phyloP scores from a whole-genome alignment of 192 early-diverging fungal genomes.

The Coemansia biformis region DNA sequence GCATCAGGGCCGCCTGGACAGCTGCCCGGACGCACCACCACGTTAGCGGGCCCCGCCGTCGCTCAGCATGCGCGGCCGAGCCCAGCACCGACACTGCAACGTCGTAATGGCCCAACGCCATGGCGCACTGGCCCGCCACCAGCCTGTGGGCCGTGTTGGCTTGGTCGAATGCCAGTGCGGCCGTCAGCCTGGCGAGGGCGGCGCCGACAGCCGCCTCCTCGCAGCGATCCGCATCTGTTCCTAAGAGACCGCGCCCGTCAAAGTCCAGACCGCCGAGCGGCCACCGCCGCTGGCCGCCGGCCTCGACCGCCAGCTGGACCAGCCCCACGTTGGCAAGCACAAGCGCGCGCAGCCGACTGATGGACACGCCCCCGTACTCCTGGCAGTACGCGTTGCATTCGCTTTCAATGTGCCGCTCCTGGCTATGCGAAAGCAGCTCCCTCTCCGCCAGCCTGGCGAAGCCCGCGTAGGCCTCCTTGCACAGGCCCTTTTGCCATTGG shows the following conservation, averaged over 20 bases:
- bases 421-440: constrained; percentile 5
- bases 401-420: constrained; percentile 21
- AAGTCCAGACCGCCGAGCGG: constrained; percentile 3
- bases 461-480: constrained; percentile 6
- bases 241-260: neutral
- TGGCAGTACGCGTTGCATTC: constrained; percentile 38
- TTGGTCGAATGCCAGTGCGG: constrained; percentile 14
- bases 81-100: constrained; percentile 18
- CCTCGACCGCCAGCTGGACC: constrained; percentile 5
- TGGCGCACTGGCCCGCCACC: constrained; percentile 27
- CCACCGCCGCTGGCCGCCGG: neutral
- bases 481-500: constrained; percentile 16
- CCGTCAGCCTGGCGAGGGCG: constrained; percentile 9
- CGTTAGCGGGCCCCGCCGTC: constrained; percentile 19
- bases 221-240: neutral
- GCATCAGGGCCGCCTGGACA: constrained; percentile 20
- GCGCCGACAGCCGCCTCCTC: neutral
- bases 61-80: neutral
- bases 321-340: constrained; percentile 16
- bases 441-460: constrained; percentile 14
- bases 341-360: constrained; percentile 21
- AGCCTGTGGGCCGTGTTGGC: constrained; percentile 12
- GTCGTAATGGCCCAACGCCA: constrained; percentile 26
- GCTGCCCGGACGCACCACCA: constrained; percentile 36
- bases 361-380: constrained; percentile 35